Evolutionary conservation across 768 basidiomycete genomes (phyloP).

Genomic region (Peribolospora baueri): DNA sequence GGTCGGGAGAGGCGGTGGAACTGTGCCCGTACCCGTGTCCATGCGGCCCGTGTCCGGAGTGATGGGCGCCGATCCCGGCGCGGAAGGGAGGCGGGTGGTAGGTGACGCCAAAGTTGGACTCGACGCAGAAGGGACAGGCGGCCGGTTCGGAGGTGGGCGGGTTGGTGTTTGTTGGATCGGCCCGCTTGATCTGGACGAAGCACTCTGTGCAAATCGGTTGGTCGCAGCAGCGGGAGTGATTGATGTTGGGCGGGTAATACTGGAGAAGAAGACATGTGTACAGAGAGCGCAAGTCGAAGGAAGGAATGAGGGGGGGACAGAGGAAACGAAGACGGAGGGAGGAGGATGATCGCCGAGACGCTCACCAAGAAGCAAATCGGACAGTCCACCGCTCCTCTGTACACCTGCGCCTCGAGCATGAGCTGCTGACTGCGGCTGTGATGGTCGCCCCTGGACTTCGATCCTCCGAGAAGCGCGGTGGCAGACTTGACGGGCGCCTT

Average conservation of each 20-base stretch:
- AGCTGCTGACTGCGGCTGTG: slow-evolving; percentile 9
- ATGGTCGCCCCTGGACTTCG: neutral
- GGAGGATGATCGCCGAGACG: slow-evolving; percentile 18
- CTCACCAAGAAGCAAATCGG: slow-evolving; percentile 87
- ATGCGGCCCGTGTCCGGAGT: too few species aligned
- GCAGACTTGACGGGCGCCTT: too few species aligned
- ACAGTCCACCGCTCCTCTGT: slow-evolving; percentile 69
- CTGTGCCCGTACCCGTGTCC: too few species aligned
- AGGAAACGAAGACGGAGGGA: slow-evolving; percentile 9
- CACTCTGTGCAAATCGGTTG: slow-evolving; percentile 98
- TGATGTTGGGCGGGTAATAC: slow-evolving; percentile 91
- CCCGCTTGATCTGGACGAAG: slow-evolving; percentile 94
- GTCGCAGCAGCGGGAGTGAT: slow-evolving; percentile 90
- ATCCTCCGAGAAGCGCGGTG: too few species aligned
- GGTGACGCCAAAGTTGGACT: slow-evolving; percentile 83
- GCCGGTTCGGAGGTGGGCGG: slow-evolving; percentile 65
- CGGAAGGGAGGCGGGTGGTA: slow-evolving; percentile 66
- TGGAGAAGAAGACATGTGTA: slow-evolving; percentile 9
- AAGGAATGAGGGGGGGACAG: neutral
- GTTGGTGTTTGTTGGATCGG: slow-evolving; percentile 81
- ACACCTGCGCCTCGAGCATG: slow-evolving; percentile 50
- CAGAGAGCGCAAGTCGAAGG: neutral
- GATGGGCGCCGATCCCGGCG: slow-evolving; percentile 33
- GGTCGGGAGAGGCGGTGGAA: too few species aligned
- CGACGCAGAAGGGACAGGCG: slow-evolving; percentile 91